These are phyloP conservation scores for Ogataea parapolymorpha DNA, from an alignment of 805 yeast genomes.

Conservation along the genomic window DNA sequence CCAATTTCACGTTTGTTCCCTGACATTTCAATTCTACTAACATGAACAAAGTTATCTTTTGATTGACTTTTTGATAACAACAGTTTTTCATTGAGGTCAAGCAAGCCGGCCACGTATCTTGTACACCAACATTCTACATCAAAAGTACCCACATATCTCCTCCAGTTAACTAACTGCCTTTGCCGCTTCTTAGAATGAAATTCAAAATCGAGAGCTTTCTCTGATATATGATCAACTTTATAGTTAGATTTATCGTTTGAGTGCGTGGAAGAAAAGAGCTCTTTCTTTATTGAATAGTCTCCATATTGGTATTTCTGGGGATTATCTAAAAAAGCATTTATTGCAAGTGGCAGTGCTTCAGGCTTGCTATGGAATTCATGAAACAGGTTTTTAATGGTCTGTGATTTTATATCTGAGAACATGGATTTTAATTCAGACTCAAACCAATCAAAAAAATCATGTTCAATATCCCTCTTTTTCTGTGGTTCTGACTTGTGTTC, in stretches of 20 bases:
- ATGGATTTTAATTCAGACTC: conserved; percentile 25
- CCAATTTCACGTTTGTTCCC: conserved; percentile 58
- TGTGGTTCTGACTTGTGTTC: not conserved
- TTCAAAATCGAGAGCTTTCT: no score
- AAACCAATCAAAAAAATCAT: not conserved
- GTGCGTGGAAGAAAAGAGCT: no score
- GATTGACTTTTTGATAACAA: conserved; percentile 18
- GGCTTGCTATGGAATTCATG: conserved; percentile 26
- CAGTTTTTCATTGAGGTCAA: conserved; percentile 40
- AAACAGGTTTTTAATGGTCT: conserved; percentile 23
- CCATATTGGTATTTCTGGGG: not conserved
- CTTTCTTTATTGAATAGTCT: no score
- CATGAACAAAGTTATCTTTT: conserved; percentile 26
- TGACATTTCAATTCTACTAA: conserved; percentile 18
- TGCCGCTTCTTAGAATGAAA: not conserved
- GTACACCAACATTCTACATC: conserved; percentile 70
- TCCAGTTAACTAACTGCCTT: conserved; percentile 14
- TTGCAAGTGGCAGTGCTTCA: conserved; percentile 36
- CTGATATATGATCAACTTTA: no score
- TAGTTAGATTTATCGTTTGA: no score
- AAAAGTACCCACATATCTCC: conserved; percentile 53
- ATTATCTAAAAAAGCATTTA: conserved; percentile 38
- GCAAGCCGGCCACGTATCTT: conserved; percentile 51
- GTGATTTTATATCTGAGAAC: conserved; percentile 32
- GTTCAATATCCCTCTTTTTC: not conserved